These are phyloP conservation scores for Knufia fluminis DNA, from an alignment of 2,329 filamentous ascomycete species.

Conservation along the genomic window DNA sequence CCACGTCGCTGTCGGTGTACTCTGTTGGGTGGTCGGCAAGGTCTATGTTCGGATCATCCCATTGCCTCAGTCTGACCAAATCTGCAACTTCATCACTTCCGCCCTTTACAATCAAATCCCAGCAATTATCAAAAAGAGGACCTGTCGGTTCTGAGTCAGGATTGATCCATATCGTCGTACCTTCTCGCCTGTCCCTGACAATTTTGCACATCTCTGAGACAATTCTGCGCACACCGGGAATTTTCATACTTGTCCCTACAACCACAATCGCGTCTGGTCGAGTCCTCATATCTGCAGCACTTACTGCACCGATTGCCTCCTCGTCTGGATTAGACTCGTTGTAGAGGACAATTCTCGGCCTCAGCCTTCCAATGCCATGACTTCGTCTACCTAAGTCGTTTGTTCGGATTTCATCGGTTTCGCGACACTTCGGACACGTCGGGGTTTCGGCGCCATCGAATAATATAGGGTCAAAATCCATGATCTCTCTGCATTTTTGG, in stretches of 20 bases:
- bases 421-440: slow-evolving; percentile 64
- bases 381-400: slow-evolving; percentile 73
- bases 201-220: slow-evolving; percentile 84
- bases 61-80: slow-evolving; percentile 53
- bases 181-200: slow-evolving; percentile 71
- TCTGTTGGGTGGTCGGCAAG: slow-evolving; percentile 29
- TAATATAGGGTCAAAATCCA: slow-evolving; percentile 64
- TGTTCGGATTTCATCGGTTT: slow-evolving; percentile 66
- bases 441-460: slow-evolving; percentile 82
- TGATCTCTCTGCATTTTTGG: slow-evolving; percentile 75
- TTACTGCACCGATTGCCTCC: slow-evolving; percentile 88
- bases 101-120: slow-evolving; percentile 81
- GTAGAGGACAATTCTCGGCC: slow-evolving; percentile 91
- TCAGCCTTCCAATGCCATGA: slow-evolving; percentile 80
- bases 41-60: slow-evolving; percentile 42
- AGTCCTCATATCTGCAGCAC: slow-evolving; percentile 72
- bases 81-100: slow-evolving; percentile 81
- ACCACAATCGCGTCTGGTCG: slow-evolving; percentile 88
- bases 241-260: slow-evolving; percentile 89
- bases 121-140: slow-evolving; percentile 80
- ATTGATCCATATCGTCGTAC: slow-evolving; percentile 91
- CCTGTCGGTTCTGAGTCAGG: slow-evolving; percentile 73
- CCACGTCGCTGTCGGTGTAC: slow-evolving; percentile 37
- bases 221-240: slow-evolving; percentile 81
- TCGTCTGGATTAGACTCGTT: slow-evolving; percentile 96